Conservation (phyloP, 2,329 filamentous ascomycete species). For the Pestalotiopsis sp. region DNA sequence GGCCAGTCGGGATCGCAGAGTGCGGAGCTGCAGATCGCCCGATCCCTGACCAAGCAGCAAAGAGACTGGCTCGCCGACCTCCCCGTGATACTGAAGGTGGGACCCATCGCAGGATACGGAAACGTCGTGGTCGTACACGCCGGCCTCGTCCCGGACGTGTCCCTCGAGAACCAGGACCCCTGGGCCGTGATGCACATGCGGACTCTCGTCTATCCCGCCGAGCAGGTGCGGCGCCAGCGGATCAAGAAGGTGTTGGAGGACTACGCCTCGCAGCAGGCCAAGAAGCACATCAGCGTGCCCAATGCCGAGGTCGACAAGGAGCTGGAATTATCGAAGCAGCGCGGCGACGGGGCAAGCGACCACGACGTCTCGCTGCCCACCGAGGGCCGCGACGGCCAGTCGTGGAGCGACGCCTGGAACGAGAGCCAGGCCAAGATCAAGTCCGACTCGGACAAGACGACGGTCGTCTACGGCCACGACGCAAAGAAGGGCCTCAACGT, state of each 20-base stretch:
- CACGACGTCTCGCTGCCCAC: conserved; percentile 26
- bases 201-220: conserved; percentile 64
- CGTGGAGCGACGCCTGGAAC: conserved; percentile 71
- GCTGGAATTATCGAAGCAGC: conserved; percentile 24
- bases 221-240: conserved; percentile 11
- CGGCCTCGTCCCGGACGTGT: conserved; percentile 77
- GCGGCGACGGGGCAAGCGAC: conserved; percentile 15
- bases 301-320: conserved; percentile 20
- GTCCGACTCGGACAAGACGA: conserved; percentile 46
- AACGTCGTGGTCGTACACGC: conserved; percentile 81
- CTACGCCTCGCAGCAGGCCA: background rate
- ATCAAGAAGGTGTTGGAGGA: conserved; percentile 12
- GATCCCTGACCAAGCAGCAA: conserved; percentile 59
- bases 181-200: conserved; percentile 92
- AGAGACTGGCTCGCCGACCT: conserved; percentile 69
- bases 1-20: conserved; percentile 41
- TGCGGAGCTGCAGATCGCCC: conserved; percentile 55
- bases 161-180: conserved; percentile 72
- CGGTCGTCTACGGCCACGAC: conserved; percentile 89
- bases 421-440: conserved; percentile 41
- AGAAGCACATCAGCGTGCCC: conserved; percentile 32
- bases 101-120: conserved; percentile 55
- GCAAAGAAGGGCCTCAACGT: conserved; percentile 66
- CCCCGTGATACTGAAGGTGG: conserved; percentile 78
- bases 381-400: conserved; percentile 54